Evolutionary conservation across 1,139 yeast species (phyloP).

Genomic region (Kodamaea sp.): DNA sequence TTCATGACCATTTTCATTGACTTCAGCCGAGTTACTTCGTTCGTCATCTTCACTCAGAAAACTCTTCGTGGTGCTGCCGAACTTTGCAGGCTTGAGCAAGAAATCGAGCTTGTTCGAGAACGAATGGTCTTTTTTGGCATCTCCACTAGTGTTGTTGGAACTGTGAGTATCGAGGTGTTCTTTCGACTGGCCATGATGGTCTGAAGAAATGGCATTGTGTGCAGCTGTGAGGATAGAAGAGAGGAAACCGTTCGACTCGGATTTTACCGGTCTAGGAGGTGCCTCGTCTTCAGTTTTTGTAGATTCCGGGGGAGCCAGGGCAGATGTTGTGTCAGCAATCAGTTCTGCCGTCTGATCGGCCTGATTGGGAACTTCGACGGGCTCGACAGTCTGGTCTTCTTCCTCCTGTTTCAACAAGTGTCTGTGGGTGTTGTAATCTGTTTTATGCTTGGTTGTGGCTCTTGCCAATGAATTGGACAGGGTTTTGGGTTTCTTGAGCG

Average conservation of each 20-base stretch:
- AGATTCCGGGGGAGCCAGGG: no score
- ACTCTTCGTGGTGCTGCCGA: conserved; percentile 11
- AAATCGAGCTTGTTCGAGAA: conserved; percentile 21
- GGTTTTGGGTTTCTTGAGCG: conserved; percentile 5
- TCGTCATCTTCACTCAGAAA: conserved; percentile 10
- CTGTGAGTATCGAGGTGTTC: conserved; percentile 6
- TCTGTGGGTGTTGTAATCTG: conserved; percentile 7
- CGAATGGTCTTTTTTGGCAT: conserved; percentile 8
- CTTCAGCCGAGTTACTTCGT: conserved; percentile 1
- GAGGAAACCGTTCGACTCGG: conserved; percentile 25
- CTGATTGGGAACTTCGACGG: conserved; percentile 1
- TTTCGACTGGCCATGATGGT: conserved; percentile 2
- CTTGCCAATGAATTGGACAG: conserved; percentile 4
- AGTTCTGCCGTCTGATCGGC: conserved; percentile 7
- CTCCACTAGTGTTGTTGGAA: conserved; percentile 3
- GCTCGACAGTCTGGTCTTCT: conserved; percentile 10
- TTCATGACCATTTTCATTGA: conserved; percentile 2
- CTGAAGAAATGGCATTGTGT: conserved; percentile 20
- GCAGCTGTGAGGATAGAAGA: conserved; percentile 32
- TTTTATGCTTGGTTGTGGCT: conserved; percentile 3
- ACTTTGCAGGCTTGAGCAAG: conserved; percentile 19
- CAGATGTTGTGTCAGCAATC: no score
- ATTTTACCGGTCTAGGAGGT: conserved; percentile 10
- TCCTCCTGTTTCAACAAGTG: conserved; percentile 7
- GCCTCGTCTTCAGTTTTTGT: no score